Base-by-base conservation (phyloP, 1,139 yeast genomes). In the Kazachstania sp. region DNA sequence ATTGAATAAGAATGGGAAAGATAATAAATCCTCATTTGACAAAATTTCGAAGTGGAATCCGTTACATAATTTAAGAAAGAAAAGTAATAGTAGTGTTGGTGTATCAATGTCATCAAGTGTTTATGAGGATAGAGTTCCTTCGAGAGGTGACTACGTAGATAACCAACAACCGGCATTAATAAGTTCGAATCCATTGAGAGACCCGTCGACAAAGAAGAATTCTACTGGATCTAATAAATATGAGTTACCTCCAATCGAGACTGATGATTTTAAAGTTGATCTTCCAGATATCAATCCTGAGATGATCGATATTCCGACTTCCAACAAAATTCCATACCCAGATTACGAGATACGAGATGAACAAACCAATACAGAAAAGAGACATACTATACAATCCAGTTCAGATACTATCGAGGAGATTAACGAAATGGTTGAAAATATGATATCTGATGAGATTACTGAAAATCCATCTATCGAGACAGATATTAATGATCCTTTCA, bases 351-450 rank as follows among this genome's bases (percentile, higher is more conserved):
- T 20, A 20, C 3, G 37, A 2, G 38, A 44, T 9, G 41, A 19
- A 8, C 15, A 18, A 31, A 15, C n/a, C n/a, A n/a, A 16, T 19
- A 30, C 47, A 2, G 30, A 41, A n/a, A 48, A 41, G 12, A 51
- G 36, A 36, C 47, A 37, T 9, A 49, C 48, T 34, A 47, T 41
- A 16, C 37, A 41, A 20, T 49, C 53, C 9, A 50, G 53, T 8
- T 53, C 53, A 13, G 52, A 51, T 35, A 54, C 61, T 2, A 52
- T 60, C 34, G 59, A 59, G 28, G 65, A 61, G 31, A 35, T 63
- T 39, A 59, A 51, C 29, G 59, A 53, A 23, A 62, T 67, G 68
- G 68, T 68, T n/a, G 69, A 66, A 42, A 57, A 65, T 26, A 58
- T 68, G 60, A 58, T 65, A 6, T 56, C 54, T 15, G 61, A 55